Base-by-base conservation (phyloP, 2,329 filamentous ascomycete genomes). In the Penicillium sp. region DNA sequence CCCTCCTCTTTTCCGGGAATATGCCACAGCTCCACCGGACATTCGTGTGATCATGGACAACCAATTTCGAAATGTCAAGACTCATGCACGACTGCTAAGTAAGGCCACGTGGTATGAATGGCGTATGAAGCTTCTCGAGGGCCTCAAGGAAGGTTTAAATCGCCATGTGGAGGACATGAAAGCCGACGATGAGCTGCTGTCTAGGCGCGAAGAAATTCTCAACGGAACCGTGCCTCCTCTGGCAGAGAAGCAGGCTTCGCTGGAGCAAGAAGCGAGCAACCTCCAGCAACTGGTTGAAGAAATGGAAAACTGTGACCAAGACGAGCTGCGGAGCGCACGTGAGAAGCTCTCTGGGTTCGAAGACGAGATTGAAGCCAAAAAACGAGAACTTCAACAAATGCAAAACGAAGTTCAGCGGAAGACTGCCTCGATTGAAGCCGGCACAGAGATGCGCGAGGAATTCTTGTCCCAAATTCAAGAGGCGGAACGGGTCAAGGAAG, bases 61-160 rank as follows among this genome's bases (percentile, higher is more conserved):
- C 51, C 90, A 97, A 61, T 93, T 98, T 74, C 93, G 94, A 65
- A 96, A 97, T 58, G 86, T 95, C 65, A 97, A 96, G 72, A 90
- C 88, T 0, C 86, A 94, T 63, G 88, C 91, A 11, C 80, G 93
- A 17, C 76, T 96, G 10, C 74, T 90, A 36, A 96, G 91, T 70
- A 96, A 96, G 62, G 88, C 87, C 41, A 90, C 93, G 73, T 98
- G 93, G 93, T 98, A 98, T 63, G 86, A 91, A 58, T 98, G 93
- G 93, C 84, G 93, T 27, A 91, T 87, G 76, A 91, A 93, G 57
- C 77, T 97, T 16, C 82, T 86, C 19, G 77, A 89, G 40, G 86
- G 87, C 13, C 76, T 98, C 25, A 89, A 86, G 59, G 83, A 88
- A 53, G 90, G 87, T 3, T 77, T 97, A 3, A 65, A 86, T 39